Base-by-base conservation (phyloP, 768 basidiomycete genomes). In the Lentinula lateritia region DNA sequence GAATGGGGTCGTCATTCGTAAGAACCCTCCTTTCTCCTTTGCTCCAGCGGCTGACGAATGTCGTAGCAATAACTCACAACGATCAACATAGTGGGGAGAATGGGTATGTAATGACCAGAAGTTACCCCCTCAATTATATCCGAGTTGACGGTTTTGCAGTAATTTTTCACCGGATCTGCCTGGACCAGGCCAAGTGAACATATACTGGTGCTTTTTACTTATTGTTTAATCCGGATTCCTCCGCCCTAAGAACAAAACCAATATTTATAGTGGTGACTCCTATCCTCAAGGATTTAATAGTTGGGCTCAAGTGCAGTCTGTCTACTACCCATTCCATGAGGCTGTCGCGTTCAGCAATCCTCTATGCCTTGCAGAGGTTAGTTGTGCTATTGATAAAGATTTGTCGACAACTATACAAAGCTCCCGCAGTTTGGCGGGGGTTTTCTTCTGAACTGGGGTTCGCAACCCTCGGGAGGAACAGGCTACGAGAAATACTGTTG, bases 401-500 rank as follows among this genome's bases (percentile, higher is more conserved):
- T 3, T 18, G 20, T 8, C 39, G 43, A 7, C 18, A 28, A 4
- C 3, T 10, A 32, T 2, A 23, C 42, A 3, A 9, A 42, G 36
- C 36, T 35, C 13, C 6, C 16, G 34, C 50, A 82, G 80, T 80
- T 83, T 52, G 80, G 80, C 20, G 81, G 81, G 20, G 81, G 81
- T 7, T 82, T 75, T 48, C 66, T 83, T 20, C 69, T 81, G 9
- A 69, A 75, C 12, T 83, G 81, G 81, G 80, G 78, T 1, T 67
- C 69, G 12, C 73, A 66, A 2, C 61, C 76, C 9, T 72, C 48
- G 20, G 79, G 79, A 20, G 80, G 80, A 13, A 82, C 80, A 18
- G 81, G 81, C 10, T 83, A 81, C 64, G 81, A 83, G 62, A 80
- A 78, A 65, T 82, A 73, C 63, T 76, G 80, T 79, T 58, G 63